Percentiles rank a stretch among this genome's conserved stretches.
Evolutionary conservation across 2,329 filamentous ascomycete species (phyloP).

Genomic region (Clonostachys byssicola): DNA sequence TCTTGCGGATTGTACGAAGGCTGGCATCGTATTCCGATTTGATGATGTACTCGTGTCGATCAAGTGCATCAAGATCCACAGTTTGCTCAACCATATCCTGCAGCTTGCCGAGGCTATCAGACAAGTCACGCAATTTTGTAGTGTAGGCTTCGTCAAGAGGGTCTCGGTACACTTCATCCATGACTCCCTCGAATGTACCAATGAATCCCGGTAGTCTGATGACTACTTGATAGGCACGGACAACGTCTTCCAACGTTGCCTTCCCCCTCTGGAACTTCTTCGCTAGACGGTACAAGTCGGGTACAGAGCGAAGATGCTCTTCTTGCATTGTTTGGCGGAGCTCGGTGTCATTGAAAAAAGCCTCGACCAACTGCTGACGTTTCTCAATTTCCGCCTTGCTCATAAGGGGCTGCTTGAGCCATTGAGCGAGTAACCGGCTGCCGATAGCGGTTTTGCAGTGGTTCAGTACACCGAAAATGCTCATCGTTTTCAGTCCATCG

Average conservation of each 20-base stretch:
- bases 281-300: conserved; percentile 86
- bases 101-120: conserved; percentile 76
- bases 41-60: conserved; percentile 98
- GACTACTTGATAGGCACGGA: conserved; percentile 89
- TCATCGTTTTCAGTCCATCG: conserved; percentile 97
- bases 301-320: conserved; percentile 87
- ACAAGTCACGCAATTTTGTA: conserved; percentile 71
- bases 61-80: conserved; percentile 89
- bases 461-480: conserved; percentile 86
- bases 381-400: conserved; percentile 82
- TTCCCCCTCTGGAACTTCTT: conserved; percentile 93
- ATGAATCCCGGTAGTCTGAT: conserved; percentile 90
- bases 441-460: conserved; percentile 97
- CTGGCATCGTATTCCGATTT: conserved; percentile 96
- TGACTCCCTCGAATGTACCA: conserved; percentile 82
- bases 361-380: conserved; percentile 90
- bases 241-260: conserved; percentile 92
- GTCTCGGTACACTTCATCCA: conserved; percentile 90
- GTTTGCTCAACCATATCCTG: conserved; percentile 99
- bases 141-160: conserved; percentile 87
- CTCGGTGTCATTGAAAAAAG: conserved; percentile 90
- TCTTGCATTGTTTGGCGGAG: conserved; percentile 95
- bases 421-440: conserved; percentile 85
- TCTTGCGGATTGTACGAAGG: conserved; percentile 82
- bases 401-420: conserved; percentile 98